phyloP scores from a whole-genome alignment of 164 flowering plant genomes.

The Protea cynaroides region DNA sequence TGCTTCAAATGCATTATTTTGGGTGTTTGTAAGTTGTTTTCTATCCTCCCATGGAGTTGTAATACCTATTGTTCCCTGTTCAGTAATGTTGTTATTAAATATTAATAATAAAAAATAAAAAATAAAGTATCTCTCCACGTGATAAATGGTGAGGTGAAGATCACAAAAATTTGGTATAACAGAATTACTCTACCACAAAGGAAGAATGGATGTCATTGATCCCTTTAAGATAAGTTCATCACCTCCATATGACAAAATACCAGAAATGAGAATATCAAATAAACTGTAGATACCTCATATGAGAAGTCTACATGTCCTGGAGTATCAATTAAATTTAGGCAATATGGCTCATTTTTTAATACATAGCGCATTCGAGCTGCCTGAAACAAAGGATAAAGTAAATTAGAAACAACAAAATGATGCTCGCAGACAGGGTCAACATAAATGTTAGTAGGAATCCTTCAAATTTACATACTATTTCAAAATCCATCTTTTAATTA shows the following conservation, averaged over 20 bases:
- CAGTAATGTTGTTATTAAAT: too few relatives aligned
- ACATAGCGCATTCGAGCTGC: constrained; percentile 95
- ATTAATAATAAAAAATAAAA: too few relatives aligned
- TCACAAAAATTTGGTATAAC: background rate
- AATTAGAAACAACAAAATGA: background rate
- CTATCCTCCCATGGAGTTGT: too few relatives aligned
- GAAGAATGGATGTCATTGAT: background rate
- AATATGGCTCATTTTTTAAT: constrained; percentile 52
- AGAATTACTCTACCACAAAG: background rate
- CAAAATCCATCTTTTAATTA: too few relatives aligned
- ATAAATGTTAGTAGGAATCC: too few relatives aligned
- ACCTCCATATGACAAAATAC: background rate
- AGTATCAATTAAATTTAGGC: constrained; percentile 89
- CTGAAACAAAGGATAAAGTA: constrained; percentile 29
- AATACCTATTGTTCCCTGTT: too few relatives aligned
- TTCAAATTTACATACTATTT: too few relatives aligned
- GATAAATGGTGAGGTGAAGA: background rate
- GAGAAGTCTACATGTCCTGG: constrained; percentile 99
- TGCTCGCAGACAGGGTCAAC: too few relatives aligned
- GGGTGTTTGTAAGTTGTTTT: too few relatives aligned
- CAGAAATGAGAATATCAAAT: background rate
- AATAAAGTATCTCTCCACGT: too few relatives aligned
- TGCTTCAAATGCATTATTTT: too few relatives aligned
- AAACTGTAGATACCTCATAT: constrained; percentile 60
- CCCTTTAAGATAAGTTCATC: constrained; percentile 1